Percentiles rank a stretch among this genome's conserved stretches.
Evolutionary conservation across 306 rosid genomes (phyloP).

Genomic region (Acacia acuminata): DNA sequence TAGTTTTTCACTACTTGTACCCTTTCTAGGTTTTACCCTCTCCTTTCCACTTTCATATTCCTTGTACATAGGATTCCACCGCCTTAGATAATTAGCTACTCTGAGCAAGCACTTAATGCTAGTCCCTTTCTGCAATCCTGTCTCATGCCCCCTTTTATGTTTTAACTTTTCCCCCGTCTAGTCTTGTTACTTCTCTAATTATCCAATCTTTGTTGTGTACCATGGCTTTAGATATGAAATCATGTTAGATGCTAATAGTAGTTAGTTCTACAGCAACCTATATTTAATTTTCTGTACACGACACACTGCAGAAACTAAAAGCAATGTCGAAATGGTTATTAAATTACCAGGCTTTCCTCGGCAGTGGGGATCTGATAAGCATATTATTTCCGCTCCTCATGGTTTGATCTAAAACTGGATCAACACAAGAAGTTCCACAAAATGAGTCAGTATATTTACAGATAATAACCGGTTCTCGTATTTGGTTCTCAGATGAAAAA

Average conservation of each 20-base stretch:
- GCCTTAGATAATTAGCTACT: background rate
- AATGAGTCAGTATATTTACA: background rate
- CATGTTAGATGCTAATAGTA: background rate
- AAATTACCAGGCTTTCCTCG: background rate
- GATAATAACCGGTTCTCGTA: background rate
- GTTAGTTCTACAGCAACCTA: background rate
- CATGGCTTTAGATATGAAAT: background rate
- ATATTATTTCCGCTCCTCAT: background rate
- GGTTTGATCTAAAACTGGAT: background rate
- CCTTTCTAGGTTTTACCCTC: background rate
- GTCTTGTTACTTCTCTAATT: background rate
- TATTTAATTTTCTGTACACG: background rate
- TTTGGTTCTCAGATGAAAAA: background rate
- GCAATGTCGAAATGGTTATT: background rate
- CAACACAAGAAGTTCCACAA: background rate
- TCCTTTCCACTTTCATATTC: background rate
- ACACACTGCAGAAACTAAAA: background rate
- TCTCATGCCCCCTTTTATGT: background rate
- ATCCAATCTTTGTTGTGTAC: background rate
- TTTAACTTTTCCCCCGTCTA: background rate
- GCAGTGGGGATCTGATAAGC: background rate
- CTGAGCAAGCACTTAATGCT: background rate
- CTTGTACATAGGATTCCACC: constrained; percentile 19
- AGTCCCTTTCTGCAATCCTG: background rate
- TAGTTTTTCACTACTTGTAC: constrained; percentile 9